phyloP scores from a whole-genome alignment of 139 green algal species.

The Coelastrella sp. region DNA sequence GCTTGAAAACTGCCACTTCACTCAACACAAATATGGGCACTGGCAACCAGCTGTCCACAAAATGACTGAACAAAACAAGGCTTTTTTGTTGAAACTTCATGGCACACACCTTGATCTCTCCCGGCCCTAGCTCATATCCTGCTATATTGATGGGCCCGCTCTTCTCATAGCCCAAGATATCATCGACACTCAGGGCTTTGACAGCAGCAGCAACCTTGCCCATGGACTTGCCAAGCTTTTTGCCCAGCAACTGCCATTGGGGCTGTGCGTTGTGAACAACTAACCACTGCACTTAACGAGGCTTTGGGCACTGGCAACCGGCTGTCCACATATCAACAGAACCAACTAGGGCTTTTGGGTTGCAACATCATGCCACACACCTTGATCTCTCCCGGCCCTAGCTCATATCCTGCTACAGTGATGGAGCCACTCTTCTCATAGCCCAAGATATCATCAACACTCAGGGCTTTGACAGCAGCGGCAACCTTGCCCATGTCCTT shows the following conservation, averaged over 20 bases:
- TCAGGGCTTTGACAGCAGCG: conserved; percentile 71
- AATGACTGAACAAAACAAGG: too few species aligned
- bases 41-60: too few species aligned
- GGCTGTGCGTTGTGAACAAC: conserved; percentile 73
- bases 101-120: conserved; percentile 86
- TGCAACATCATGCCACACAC: conserved; percentile 36
- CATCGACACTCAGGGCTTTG: conserved; percentile 66
- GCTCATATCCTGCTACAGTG: conserved; percentile 75
- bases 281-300: too few species aligned
- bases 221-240: conserved; percentile 90
- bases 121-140: conserved; percentile 72
- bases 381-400: conserved; percentile 87
- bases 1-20: background rate
- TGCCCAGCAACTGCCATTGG: conserved; percentile 90
- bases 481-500: conserved; percentile 78
- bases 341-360: too few species aligned
- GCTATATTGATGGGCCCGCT: conserved; percentile 72
- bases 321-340: too few species aligned
- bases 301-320: too few species aligned
- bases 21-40: too few species aligned
- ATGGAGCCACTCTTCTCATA: conserved; percentile 76
- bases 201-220: conserved; percentile 56
- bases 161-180: conserved; percentile 80
- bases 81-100: background rate
- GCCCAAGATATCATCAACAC: conserved; percentile 67